Base-by-base conservation (phyloP, 2,329 filamentous ascomycete species). In the Diaporthe ilicicola region DNA sequence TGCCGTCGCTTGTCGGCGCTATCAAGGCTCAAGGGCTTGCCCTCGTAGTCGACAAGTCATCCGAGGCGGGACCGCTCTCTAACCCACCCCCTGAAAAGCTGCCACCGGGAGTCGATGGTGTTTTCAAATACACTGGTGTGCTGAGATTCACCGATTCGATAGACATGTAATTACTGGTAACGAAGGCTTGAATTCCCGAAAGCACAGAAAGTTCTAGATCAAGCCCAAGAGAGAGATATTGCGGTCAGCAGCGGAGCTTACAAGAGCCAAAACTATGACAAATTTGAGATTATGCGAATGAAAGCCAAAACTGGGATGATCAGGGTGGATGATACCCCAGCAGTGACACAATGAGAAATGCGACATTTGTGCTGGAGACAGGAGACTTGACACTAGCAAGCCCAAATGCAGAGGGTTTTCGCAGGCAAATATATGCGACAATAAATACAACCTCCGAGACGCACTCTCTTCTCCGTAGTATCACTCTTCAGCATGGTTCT, bases 11-110 rank as follows among this genome's bases (percentile, higher is more conserved):
- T 56, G 91, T 97, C 67, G 94, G 97, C 75, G 94, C 95, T 2
- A 95, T 99, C 83, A 98, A 98, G 82, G 94, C 94, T 32, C 93
- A 97, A 61, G 95, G 96, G 32, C 86, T 99, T 64, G 95, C 97
- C 6, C 88, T 99, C 46, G 95, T 99, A 19, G 92, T 94, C 65
- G 95, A 99, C 79, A 94, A 93, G 75, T 94, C 93, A 6, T 87
- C 90, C 70, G 89, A 91, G 73, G 72, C 78, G 73, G 78, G 80
- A 74, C 76, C 82, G 55, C 77, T 83, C 76, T 78, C 79, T 73
- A 84, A 88, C 79, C 82, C 85, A 15, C 90, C 89, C 78, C 84
- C 87, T 61, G 71, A 72, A 51, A 84, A 89, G 75, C 85, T 94
- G 77, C 93, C 93, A 1, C 91, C 94, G 74, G 94, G 94, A 0